Percentiles rank a stretch among this genome's conserved stretches.
These are phyloP conservation scores for Aspergillus ruber DNA, from an alignment of 2,329 filamentous ascomycete species.

Conservation along the genomic window DNA sequence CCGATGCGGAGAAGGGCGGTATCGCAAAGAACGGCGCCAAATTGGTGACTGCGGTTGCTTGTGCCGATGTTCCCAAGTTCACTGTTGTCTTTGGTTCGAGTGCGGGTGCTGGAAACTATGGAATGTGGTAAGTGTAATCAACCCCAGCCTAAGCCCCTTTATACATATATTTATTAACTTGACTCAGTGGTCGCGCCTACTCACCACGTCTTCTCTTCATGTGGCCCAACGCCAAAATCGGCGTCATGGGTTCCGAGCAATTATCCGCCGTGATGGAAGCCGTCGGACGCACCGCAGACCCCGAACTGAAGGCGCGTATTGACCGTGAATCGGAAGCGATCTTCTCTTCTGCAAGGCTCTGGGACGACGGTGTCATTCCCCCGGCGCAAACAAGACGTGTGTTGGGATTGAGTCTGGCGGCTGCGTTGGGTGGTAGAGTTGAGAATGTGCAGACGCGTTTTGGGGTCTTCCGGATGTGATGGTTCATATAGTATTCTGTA, in stretches of 20 bases:
- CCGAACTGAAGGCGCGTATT: slow-evolving; percentile 73
- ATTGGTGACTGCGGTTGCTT: slow-evolving; percentile 89
- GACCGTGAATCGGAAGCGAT: slow-evolving; percentile 83
- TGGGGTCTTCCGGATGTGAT: slow-evolving; percentile 76
- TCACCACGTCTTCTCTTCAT: slow-evolving; percentile 87
- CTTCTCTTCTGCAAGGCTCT: slow-evolving; percentile 81
- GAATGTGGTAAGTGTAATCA: slow-evolving; percentile 65
- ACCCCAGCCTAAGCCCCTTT: neutral
- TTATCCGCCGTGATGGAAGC: slow-evolving; percentile 89
- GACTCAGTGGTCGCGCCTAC: slow-evolving; percentile 71
- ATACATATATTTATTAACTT: slow-evolving; percentile 5
- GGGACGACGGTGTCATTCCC: slow-evolving; percentile 81
- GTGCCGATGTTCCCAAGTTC: slow-evolving; percentile 91
- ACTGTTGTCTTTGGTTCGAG: slow-evolving; percentile 92
- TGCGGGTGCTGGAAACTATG: slow-evolving; percentile 94
- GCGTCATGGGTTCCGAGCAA: slow-evolving; percentile 94
- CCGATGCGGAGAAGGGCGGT: slow-evolving; percentile 83
- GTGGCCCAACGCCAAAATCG: slow-evolving; percentile 95
- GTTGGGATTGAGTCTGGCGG: slow-evolving; percentile 64
- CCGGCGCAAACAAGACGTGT: slow-evolving; percentile 69
- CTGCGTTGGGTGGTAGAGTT: slow-evolving; percentile 63
- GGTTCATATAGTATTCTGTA: neutral
- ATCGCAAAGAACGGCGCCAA: slow-evolving; percentile 98
- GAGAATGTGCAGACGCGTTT: slow-evolving; percentile 60
- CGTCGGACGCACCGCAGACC: slow-evolving; percentile 76